Evolutionary conservation across 441 rosid species (phyloP).

Genomic region (Breynia disticha): DNA sequence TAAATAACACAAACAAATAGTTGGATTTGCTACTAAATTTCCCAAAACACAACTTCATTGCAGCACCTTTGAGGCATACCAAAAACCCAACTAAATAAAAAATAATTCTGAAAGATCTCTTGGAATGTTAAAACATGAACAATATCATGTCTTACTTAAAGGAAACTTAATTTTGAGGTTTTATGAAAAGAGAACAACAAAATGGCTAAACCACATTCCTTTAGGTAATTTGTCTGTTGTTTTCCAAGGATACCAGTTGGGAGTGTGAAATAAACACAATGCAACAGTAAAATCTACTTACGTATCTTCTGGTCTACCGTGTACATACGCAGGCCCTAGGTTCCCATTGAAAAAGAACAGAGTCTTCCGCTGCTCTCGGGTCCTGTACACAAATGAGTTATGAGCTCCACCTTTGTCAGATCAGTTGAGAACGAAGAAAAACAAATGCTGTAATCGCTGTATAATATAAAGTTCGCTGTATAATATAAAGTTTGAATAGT

Average conservation of each 20-base stretch:
- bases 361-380: slow-evolving; percentile 61
- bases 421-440: background rate
- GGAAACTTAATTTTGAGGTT: background rate
- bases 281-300: slow-evolving; percentile 33
- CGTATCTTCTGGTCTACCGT: slow-evolving; percentile 84
- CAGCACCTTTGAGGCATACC: background rate
- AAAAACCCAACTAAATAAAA: slow-evolving; percentile 4
- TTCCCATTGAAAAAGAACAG: slow-evolving; percentile 92
- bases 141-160: background rate
- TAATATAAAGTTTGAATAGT: slow-evolving; percentile 2
- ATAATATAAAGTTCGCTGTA: no score
- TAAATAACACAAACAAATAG: slow-evolving; percentile 10
- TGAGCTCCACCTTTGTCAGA: slow-evolving; percentile 1
- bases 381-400: slow-evolving; percentile 35
- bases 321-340: slow-evolving; percentile 77
- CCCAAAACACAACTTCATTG: slow-evolving; percentile 3
- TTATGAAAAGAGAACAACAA: slow-evolving; percentile 1
- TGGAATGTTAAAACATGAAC: slow-evolving; percentile 7
- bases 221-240: background rate
- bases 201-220: slow-evolving; percentile 1
- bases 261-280: slow-evolving; percentile 1
- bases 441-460: no score
- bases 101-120: slow-evolving; percentile 2
- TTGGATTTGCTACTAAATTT: slow-evolving; percentile 23
- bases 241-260: slow-evolving; percentile 7